These are phyloP conservation scores for Mortierella sp. DNA, from an alignment of 371 early-diverging fungal species.

Conservation along the genomic window DNA sequence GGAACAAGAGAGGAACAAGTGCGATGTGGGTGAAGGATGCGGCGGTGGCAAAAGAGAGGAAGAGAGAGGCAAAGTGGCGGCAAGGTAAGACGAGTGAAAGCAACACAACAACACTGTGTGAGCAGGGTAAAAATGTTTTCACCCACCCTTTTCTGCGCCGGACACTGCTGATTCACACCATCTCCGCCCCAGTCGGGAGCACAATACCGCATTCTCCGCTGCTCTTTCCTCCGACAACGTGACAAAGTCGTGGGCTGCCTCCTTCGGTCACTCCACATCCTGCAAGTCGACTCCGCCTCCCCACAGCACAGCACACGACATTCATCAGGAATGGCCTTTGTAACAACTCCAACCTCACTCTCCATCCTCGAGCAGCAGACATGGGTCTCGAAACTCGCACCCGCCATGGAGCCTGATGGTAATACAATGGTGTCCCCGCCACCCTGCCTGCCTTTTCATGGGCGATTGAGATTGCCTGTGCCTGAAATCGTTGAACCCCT, in stretches of 20 bases:
- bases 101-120: no score
- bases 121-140: no score
- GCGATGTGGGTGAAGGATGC: background rate
- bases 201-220: no score
- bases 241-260: no score
- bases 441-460: background rate
- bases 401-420: conserved; percentile 47
- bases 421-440: conserved; percentile 2
- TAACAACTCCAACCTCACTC: conserved; percentile 29
- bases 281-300: no score
- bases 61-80: conserved; percentile 7
- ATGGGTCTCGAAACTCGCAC: conserved; percentile 46
- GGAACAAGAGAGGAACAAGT: background rate
- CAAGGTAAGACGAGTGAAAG: background rate
- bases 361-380: conserved; percentile 39
- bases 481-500: no score
- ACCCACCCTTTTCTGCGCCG: no score
- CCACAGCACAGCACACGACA: background rate
- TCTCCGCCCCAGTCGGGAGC: no score
- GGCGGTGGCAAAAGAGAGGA: background rate
- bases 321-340: background rate
- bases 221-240: no score
- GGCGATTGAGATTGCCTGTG: no score
- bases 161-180: no score
- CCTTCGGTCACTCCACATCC: no score